Base-by-base conservation (phyloP, 768 basidiomycete genomes). In the Scleroderma citrinum region DNA sequence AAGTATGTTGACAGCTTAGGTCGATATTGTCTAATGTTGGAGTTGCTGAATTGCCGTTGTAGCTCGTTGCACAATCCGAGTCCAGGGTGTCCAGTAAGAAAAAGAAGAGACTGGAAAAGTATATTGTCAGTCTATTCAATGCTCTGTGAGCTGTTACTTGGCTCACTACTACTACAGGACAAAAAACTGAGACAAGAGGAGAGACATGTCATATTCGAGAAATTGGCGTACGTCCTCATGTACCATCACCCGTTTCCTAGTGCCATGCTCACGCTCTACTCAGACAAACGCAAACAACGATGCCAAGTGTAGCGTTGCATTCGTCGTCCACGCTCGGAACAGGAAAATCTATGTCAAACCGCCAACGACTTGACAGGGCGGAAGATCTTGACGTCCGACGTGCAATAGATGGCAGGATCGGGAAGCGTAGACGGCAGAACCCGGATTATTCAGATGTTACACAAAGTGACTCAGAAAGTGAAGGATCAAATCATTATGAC, bases 171-270 rank as follows among this genome's bases (percentile, higher is more conserved):
- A 41, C 8, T 49, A 42, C 53, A 93, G 91, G 87, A 91, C 44
- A 93, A 93, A 70, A 94, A 94, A 67, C 70, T 95, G 42, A 91
- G 87, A 69, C 90, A 92, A 63, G 93, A 96, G 60, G 90, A 91
- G 52, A 80, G 92, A 39, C 60, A 80, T 4, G 64, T 75, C 17
- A 74, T 96, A 13, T 82, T 95, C 47, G 80, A 89, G 55, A 92
- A 88, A 64, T 73, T 96, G 52, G 77, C 82, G 92, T 92, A 70
- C 53, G 82, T 78, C 30, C 16, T 36, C 11, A 20, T 48, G 23
- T 24, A 29, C 21, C 24, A 21, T 21, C 48, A 44, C 21, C 12
- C 35, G 42, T 32, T 46, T 16, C 30, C 48, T 32, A 13, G 30
- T 24, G 30, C 10, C 30, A 5, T 52, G 47, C 54, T 58, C 41